Conservation (phyloP, 495 filamentous ascomycete species). For the Daldinia grandis region DNA sequence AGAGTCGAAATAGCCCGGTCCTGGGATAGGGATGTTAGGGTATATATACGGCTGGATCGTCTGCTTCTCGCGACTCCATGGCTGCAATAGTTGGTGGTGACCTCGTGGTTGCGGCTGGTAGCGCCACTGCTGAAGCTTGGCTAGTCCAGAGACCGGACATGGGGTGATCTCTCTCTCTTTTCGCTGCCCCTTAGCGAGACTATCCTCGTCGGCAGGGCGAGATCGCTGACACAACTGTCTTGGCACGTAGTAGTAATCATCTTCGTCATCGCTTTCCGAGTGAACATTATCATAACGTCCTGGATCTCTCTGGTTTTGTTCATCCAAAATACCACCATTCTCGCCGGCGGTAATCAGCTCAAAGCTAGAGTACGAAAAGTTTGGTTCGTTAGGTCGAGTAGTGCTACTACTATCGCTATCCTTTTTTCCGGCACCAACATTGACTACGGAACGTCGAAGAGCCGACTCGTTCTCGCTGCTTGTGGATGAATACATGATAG, state of each 20-base stretch:
- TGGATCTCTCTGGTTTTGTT: neutral
- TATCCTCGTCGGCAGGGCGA: neutral
- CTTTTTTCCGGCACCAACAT: neutral
- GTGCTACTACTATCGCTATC: neutral
- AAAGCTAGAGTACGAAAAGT: constrained; percentile 20
- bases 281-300: neutral
- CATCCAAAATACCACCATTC: no score
- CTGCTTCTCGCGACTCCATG: neutral
- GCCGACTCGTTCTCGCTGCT: neutral
- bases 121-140: constrained; percentile 24
- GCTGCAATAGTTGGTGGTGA: neutral
- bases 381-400: neutral
- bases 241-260: neutral
- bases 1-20: neutral
- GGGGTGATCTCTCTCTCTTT: neutral
- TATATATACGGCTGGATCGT: neutral
- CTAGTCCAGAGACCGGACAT: neutral
- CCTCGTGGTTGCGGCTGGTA: constrained; percentile 14
- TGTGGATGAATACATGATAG: neutral
- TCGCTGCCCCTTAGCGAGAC: neutral
- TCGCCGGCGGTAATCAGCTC: neutral
- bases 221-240: neutral
- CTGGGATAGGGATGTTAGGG: neutral
- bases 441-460: neutral
- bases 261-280: neutral